Base-by-base conservation (phyloP, 1,139 yeast species). In the Blastobotrys petasosporus region DNA sequence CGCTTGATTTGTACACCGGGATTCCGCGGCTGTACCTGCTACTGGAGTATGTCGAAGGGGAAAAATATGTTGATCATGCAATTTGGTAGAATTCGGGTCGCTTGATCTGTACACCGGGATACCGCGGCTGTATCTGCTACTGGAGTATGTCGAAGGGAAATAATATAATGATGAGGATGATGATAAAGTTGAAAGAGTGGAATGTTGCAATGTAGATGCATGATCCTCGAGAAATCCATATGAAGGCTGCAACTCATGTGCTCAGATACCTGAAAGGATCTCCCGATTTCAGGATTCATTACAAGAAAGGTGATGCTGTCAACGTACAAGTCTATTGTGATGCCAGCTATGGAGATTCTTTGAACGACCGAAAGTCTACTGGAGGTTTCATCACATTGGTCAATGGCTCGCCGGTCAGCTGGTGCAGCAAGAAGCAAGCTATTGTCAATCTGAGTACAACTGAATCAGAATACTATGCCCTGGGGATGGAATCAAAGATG, bases 161-260 rank as follows among this genome's bases (percentile, higher is more conserved):
- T 48, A 7, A 4, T 20, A 4, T 4, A 7, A 7, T 20, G 25
- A 4, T 4, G 25, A 20, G 25, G 25, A 4, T 7, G 25, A 20
- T 20, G 25, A 4, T 4, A 7, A 20, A 20, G 25, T 20, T 20
- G 25, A 20, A 4, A 20, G 7, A 20, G 25, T 20, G 7, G 7
- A 20, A 4, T 20, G 4, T 7, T 20, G 25, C 4, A 20, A 7
- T 20, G 6, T 4, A 7, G 6, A 7, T 20, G 25, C 7, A 36
- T 46, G 47, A 9, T 31, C 53, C 42, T 29, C 43, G 15, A 42
- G 51, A 32, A 42, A 50, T 20, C 6, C 50, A 41, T 44, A 32
- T 25, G 47, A 51, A 15, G 42, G 48, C 54, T 9, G 55, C 53
- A 10, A 52, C 53, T 32, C 53, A 44, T 28, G 47, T 43, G 17